Base-by-base conservation (phyloP, 495 filamentous ascomycete species). In the Apodospora peruviana region DNA sequence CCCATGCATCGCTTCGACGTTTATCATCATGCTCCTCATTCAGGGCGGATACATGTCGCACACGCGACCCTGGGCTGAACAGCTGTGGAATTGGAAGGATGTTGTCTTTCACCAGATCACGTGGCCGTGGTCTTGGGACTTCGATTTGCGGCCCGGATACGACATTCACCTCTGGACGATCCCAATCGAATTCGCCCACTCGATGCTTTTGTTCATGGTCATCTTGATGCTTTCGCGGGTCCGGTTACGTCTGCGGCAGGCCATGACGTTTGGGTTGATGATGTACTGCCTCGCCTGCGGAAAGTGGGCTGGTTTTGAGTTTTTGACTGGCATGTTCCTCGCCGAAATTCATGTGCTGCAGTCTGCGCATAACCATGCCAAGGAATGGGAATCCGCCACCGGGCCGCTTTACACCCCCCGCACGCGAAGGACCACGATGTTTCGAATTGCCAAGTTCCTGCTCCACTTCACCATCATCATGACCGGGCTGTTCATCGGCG, bases 91-190 rank as follows among this genome's bases (percentile, higher is more conserved):
- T 23, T 78, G 74, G 64, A 67, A 74, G 43, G 40, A 55, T 16
- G 76, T 76, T 1, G 57, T 79, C 5, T 62, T 66, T 45, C 71
- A 69, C 32, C 66, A 67, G 22, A 64, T 84, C 12, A 62, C 60
- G 32, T 74, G 80, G 60, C 73, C 74, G 16, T 82, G 78, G 66
- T 63, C 72, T 20, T 81, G 78, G 75, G 68, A 70, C 17, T 50
- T 70, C 0, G 76, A 74, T 44, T 74, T 81, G 59, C 70, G 73
- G 38, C 71, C 77, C 21, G 56, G 53, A 7, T 85, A 84, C 58
- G 80, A 84, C 43, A 72, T 76, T 17, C 80, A 82, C 44, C 66
- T 84, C 0, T 86, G 82, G 82, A 85, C 83, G 10, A 84, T 86
- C 27, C 80, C 83, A 0, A 76, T 85, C 35, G 82, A 86, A 53